These are phyloP conservation scores for Cornus florida DNA, from an alignment of 148 eudicot genomes.

Conservation along the genomic window DNA sequence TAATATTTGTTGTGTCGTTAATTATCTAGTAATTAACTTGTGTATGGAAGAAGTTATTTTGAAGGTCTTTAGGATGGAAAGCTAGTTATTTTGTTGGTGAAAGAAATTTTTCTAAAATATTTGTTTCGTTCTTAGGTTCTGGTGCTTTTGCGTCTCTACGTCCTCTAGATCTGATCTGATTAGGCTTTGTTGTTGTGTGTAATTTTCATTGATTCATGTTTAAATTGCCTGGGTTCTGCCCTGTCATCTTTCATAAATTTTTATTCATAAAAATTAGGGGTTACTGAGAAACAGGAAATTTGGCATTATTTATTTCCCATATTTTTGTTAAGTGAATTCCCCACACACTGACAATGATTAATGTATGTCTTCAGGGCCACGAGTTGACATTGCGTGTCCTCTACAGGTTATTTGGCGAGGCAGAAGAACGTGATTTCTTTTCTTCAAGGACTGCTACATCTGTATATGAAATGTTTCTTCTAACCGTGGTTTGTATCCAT, in stretches of 20 bases:
- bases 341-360: slow-evolving; percentile 24
- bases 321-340: neutral
- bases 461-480: slow-evolving; percentile 84
- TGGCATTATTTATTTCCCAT: neutral
- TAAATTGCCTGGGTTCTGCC: neutral
- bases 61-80: neutral
- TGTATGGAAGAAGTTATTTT: neutral
- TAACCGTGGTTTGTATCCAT: slow-evolving; percentile 65
- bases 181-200: neutral
- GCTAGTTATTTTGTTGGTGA: neutral
- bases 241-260: neutral
- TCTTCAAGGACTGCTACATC: slow-evolving; percentile 86
- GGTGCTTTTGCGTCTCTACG: neutral
- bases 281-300: neutral
- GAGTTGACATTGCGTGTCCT: slow-evolving; percentile 97
- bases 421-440: slow-evolving; percentile 86
- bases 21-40: neutral
- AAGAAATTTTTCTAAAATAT: neutral
- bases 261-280: neutral
- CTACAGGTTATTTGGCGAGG: slow-evolving; percentile 83
- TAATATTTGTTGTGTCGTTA: neutral
- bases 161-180: too few relatives aligned
- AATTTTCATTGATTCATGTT: neutral
- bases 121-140: neutral
- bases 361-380: slow-evolving; percentile 67